phyloP scores from a whole-genome alignment of 2,329 filamentous ascomycete genomes.

The Scortechinia acanthostroma region DNA sequence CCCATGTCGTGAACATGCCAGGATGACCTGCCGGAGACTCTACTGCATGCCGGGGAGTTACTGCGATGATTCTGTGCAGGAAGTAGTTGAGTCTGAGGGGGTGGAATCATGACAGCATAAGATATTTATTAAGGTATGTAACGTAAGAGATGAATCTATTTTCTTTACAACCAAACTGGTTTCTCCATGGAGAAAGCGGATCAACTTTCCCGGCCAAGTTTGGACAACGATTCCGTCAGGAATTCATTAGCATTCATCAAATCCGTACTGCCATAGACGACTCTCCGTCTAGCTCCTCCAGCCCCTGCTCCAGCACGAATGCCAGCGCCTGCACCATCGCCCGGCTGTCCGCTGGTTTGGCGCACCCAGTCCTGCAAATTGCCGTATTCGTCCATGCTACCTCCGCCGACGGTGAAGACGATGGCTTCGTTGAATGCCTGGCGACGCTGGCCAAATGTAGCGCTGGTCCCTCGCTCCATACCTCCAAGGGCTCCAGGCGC shows the following conservation, averaged over 20 bases:
- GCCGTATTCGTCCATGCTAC: slow-evolving; percentile 97
- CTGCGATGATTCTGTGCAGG: no score
- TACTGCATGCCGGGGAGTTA: no score
- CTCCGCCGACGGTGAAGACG: slow-evolving; percentile 90
- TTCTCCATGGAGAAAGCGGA: no score
- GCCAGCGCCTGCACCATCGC: slow-evolving; percentile 25
- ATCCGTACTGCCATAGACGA: slow-evolving; percentile 2
- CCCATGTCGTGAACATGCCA: no score
- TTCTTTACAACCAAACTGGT: no score
- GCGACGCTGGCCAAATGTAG: slow-evolving; percentile 82
- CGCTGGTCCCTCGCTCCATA: slow-evolving; percentile 55
- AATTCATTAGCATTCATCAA: slow-evolving; percentile 1
- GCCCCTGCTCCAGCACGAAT: background rate
- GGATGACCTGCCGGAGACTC: no score
- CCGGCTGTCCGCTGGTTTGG: slow-evolving; percentile 44
- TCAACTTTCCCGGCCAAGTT: background rate
- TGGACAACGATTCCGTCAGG: background rate
- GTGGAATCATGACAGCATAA: no score
- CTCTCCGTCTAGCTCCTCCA: background rate
- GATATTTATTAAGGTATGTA: no score
- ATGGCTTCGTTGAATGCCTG: slow-evolving; percentile 86
- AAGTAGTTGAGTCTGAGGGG: no score
- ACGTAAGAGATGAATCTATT: no score
- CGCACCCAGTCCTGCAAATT: slow-evolving; percentile 95
- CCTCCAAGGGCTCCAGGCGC: slow-evolving; percentile 28